These are phyloP conservation scores for Zymoseptoria pseudotritici DNA, from an alignment of 2,329 filamentous ascomycete genomes.

Conservation along the genomic window DNA sequence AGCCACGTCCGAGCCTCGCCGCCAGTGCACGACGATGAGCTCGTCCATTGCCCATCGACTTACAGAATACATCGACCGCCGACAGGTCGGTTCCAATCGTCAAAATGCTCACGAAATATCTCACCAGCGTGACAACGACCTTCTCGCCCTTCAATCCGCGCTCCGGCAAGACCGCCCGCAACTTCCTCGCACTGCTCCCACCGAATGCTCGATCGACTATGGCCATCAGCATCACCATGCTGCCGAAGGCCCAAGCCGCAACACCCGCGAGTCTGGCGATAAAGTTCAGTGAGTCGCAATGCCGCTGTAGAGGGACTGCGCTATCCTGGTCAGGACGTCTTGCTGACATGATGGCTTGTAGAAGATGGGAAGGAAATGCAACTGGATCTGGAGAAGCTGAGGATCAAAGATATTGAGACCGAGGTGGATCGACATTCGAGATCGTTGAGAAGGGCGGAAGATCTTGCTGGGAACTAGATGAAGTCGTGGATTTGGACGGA, in stretches of 20 bases:
- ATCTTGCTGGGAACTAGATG: conserved; percentile 48
- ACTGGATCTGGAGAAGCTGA: conserved; percentile 71
- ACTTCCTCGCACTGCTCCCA: conserved; percentile 81
- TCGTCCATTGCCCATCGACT: not conserved
- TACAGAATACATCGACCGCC: not conserved
- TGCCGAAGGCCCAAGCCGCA: conserved; percentile 58
- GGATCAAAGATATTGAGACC: conserved; percentile 77
- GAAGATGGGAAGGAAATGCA: conserved; percentile 90
- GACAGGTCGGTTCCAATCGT: not conserved
- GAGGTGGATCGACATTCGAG: conserved; percentile 89
- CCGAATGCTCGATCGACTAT: conserved; percentile 68
- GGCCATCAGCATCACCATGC: conserved; percentile 67
- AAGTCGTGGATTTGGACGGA: not conserved
- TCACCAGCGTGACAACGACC: conserved; percentile 73
- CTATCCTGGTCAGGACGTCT: not conserved
- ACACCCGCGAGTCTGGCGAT: conserved; percentile 63
- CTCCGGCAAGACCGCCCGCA: conserved; percentile 68
- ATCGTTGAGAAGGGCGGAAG: conserved; percentile 71
- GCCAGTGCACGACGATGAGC: not conserved
- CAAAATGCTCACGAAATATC: conserved; percentile 73
- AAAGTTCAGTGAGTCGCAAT: conserved; percentile 66
- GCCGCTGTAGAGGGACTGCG: not conserved
- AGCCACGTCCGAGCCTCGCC: not conserved
- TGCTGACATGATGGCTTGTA: conserved; percentile 30
- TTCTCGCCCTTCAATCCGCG: conserved; percentile 86